phyloP scores from a whole-genome alignment of 2,329 filamentous ascomycete genomes.

The Pleurostoma richardsiae region DNA sequence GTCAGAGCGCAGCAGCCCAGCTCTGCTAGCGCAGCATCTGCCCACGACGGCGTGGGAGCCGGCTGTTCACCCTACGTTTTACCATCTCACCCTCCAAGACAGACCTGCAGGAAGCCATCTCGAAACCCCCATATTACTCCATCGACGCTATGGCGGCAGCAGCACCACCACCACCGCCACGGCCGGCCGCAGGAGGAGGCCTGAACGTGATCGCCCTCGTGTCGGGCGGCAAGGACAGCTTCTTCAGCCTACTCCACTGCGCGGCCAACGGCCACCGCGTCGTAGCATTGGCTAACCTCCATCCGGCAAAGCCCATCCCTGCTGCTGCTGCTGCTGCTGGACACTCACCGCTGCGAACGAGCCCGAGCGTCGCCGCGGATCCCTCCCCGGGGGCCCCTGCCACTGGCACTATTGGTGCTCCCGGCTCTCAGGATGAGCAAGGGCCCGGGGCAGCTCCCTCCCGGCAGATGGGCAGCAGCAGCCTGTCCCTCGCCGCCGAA shows the following conservation, averaged over 20 bases:
- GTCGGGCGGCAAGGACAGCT: slow-evolving; percentile 95
- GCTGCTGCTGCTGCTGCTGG: background rate
- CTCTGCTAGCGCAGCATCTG: too few species aligned
- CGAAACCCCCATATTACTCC: too few species aligned
- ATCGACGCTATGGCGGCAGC: too few species aligned
- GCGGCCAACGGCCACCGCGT: slow-evolving; percentile 78
- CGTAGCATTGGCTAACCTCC: slow-evolving; percentile 83
- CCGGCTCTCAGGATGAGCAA: too few species aligned
- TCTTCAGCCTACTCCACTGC: slow-evolving; percentile 90
- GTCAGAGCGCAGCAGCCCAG: too few species aligned
- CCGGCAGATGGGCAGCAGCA: background rate
- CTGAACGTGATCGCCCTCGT: slow-evolving; percentile 85
- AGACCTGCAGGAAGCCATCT: too few species aligned
- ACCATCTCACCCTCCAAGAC: too few species aligned
- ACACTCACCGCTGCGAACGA: background rate
- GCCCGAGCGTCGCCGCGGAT: background rate
- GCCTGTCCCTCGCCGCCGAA: background rate
- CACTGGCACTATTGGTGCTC: background rate
- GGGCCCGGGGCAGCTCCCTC: background rate
- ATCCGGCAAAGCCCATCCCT: slow-evolving; percentile 42
- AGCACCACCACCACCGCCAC: slow-evolving; percentile 1
- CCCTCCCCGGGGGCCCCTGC: background rate
- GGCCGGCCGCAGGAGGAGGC: slow-evolving; percentile 28
- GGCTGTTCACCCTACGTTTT: too few species aligned
- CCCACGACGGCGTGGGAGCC: too few species aligned